Evolutionary conservation across 208 protist genomes (phyloP).

Genomic region (Leishmania amazonensis): DNA sequence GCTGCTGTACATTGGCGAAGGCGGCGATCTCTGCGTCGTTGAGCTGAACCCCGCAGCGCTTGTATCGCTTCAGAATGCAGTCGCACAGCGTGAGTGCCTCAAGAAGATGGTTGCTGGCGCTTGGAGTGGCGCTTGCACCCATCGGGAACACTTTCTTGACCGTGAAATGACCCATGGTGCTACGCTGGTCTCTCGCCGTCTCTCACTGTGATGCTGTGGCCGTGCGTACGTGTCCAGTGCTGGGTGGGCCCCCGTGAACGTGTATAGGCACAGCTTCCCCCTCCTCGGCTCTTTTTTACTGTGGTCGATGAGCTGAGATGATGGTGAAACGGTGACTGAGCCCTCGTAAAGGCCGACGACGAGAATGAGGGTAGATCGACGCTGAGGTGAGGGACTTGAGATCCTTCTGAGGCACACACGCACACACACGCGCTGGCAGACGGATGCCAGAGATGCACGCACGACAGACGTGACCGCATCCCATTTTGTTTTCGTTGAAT

Average conservation of each 20-base stretch:
- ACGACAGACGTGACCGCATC: background rate
- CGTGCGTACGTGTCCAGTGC: background rate
- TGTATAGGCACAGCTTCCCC: background rate
- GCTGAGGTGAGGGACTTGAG: background rate
- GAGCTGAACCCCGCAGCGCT: conserved; percentile 34
- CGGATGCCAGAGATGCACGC: background rate
- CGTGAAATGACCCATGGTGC: background rate
- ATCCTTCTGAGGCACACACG: background rate
- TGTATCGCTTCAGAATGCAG: conserved; percentile 55
- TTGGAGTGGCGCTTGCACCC: background rate
- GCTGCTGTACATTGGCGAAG: conserved; percentile 30
- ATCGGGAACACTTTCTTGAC: background rate
- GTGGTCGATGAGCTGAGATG: background rate
- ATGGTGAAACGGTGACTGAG: background rate
- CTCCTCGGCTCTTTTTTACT: background rate
- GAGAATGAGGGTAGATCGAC: background rate
- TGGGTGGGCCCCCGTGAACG: background rate
- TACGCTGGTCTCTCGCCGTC: background rate
- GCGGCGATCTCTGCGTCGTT: conserved; percentile 38
- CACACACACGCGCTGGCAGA: background rate
- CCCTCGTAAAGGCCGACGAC: background rate
- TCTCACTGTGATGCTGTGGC: background rate
- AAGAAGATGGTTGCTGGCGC: conserved; percentile 44
- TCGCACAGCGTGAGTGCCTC: conserved; percentile 56
- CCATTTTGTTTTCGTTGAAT: background rate